Conservation (phyloP, 73 alveolate genomes). For the Tetrahymena elliotti region DNA sequence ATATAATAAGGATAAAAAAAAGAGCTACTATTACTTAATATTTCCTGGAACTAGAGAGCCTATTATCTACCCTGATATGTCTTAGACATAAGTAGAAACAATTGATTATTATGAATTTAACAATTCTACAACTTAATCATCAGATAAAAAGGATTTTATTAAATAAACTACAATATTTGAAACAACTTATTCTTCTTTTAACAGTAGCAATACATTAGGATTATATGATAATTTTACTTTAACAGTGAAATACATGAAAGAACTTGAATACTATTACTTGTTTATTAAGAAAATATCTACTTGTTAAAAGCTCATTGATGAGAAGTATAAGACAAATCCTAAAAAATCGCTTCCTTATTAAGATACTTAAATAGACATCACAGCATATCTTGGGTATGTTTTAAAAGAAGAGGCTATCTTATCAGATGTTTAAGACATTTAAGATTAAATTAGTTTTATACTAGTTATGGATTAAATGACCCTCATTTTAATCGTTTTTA, state of each 20-base stretch:
- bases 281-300: background rate
- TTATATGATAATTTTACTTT: background rate
- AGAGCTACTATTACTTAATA: background rate
- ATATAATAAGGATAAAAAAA: background rate
- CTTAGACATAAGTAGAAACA: background rate
- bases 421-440: background rate
- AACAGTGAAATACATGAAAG: background rate
- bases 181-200: background rate
- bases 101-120: background rate
- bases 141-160: background rate
- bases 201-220: background rate
- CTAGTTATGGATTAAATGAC: background rate
- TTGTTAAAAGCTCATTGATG: background rate
- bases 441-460: background rate
- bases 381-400: background rate
- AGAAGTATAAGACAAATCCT: background rate
- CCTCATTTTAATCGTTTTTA: background rate
- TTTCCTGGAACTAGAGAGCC: background rate
- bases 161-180: background rate
- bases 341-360: background rate
- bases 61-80: background rate
- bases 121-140: background rate
- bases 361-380: background rate
- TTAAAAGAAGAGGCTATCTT: background rate
- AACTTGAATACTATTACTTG: background rate